These are phyloP conservation scores for Alternaria sp. DNA, from an alignment of 2,329 filamentous ascomycete genomes.

Conservation along the genomic window DNA sequence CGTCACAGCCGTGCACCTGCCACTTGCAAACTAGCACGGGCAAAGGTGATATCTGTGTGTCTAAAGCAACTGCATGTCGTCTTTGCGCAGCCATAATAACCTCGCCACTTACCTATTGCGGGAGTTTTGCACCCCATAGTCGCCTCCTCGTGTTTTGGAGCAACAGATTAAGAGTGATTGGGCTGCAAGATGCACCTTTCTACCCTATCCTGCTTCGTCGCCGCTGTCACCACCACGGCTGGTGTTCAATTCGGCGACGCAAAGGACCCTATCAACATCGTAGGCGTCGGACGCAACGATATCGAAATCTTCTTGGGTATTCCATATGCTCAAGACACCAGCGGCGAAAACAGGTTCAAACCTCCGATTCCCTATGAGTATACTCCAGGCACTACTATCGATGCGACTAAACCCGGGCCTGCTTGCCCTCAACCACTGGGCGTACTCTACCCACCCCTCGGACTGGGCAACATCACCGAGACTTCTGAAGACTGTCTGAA, in stretches of 20 bases:
- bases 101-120: neutral
- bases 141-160: neutral
- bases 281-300: conserved; percentile 55
- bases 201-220: conserved; percentile 15
- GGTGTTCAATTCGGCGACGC: conserved; percentile 11
- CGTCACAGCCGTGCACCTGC: conserved; percentile 18
- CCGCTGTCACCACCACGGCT: conserved; percentile 15
- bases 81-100: conserved; percentile 8
- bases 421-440: conserved; percentile 58
- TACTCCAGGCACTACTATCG: conserved; percentile 44
- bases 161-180: neutral
- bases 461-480: conserved; percentile 47
- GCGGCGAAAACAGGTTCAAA: conserved; percentile 58
- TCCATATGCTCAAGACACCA: conserved; percentile 58
- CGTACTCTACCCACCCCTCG: conserved; percentile 38
- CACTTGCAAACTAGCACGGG: conserved; percentile 8
- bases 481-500: conserved; percentile 67
- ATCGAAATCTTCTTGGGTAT: conserved; percentile 61
- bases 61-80: conserved; percentile 4
- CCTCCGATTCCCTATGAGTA: conserved; percentile 53
- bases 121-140: neutral
- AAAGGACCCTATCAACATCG: conserved; percentile 51
- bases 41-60: neutral
- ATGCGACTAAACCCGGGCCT: conserved; percentile 54
- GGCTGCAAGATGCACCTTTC: conserved; percentile 13